Percentiles rank a stretch among this genome's conserved stretches.
phyloP scores from a whole-genome alignment of 345 rosid genomes.

The Xanthoceras sorbifolium region DNA sequence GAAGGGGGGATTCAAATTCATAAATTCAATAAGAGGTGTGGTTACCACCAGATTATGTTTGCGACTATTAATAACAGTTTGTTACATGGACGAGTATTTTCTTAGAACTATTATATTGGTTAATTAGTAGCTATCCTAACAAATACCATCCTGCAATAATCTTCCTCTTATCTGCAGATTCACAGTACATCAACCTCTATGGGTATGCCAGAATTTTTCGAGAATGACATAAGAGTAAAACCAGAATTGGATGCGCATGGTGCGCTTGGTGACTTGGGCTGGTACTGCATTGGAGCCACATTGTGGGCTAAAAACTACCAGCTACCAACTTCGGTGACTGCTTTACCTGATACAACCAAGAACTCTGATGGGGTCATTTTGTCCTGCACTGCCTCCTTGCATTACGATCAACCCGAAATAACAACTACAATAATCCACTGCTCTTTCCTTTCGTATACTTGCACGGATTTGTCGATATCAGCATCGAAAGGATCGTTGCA shows the following conservation, averaged over 20 bases:
- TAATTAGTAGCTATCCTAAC: neutral
- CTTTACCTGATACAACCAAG: constrained; percentile 44
- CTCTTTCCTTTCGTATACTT: constrained; percentile 54
- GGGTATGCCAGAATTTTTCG: constrained; percentile 30
- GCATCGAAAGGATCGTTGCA: constrained; percentile 54
- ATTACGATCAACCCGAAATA: constrained; percentile 34
- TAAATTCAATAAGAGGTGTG: too few species aligned
- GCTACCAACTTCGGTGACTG: constrained; percentile 53
- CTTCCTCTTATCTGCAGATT: constrained; percentile 27
- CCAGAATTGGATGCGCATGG: constrained; percentile 61
- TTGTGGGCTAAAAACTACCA: constrained; percentile 61
- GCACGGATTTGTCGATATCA: constrained; percentile 49
- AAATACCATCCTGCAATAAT: neutral
- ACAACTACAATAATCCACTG: constrained; percentile 54
- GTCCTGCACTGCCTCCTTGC: constrained; percentile 61
- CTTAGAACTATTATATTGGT: neutral
- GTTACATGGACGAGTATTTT: too few species aligned
- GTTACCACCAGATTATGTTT: too few species aligned
- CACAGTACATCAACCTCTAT: constrained; percentile 47
- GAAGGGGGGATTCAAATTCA: too few species aligned
- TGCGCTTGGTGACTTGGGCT: constrained; percentile 67
- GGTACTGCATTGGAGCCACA: constrained; percentile 66
- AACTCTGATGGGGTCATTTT: constrained; percentile 60
- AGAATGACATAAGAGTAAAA: constrained; percentile 39
- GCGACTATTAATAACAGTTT: too few species aligned